Base-by-base conservation (phyloP, 2,329 filamentous ascomycete genomes). In the Aaosphaeria arxii region DNA sequence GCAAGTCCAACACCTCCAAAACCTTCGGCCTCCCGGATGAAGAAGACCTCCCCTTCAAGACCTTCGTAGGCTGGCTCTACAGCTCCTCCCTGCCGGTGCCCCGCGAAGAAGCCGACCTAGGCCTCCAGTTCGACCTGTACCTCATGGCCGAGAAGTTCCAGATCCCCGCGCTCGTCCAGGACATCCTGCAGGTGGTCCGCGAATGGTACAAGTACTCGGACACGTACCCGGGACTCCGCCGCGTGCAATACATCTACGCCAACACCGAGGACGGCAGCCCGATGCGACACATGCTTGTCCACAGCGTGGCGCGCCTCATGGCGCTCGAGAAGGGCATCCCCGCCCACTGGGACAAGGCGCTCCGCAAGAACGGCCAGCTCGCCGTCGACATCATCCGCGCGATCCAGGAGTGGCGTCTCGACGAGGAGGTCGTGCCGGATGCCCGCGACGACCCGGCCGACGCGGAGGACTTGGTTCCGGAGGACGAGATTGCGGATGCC, bases 61-160 rank as follows among this genome's bases (percentile, higher is more conserved):
- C 76, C 40, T 75, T 81, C 57, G 75, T 81, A 45, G 73, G 75
- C 48, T 77, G 79, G 79, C 73, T 83, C 11, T 81, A 81, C 71
- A 70, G 67, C 29, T 70, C 71, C 46, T 66, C 68, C 7, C 65
- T 81, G n/a, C 74, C 72, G 5, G 62, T 71, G 0, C 76, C 77
- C 1, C 68, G 70, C 46, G 71, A 76, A 49, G 78, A 81, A 60
- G 70, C 75, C 33, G 77, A 80, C 48, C 68, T 81, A 4, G 71
- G 70, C 11, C 61, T 69, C 0, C 66, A 79, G n/a, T 75, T 79
- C 54, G 78, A 81, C 48, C 69, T 81, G 32, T 81, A 81, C 62
- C 72, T 80, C 41, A 76, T 81, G 71, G 71, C 73, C 31, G 75
- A 79, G 64, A 79, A 78, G 53, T 76, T 78, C 67, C 66, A 74